Evolutionary conservation across 768 basidiomycete species (phyloP).

Genomic region (Lactifluus rugatus): DNA sequence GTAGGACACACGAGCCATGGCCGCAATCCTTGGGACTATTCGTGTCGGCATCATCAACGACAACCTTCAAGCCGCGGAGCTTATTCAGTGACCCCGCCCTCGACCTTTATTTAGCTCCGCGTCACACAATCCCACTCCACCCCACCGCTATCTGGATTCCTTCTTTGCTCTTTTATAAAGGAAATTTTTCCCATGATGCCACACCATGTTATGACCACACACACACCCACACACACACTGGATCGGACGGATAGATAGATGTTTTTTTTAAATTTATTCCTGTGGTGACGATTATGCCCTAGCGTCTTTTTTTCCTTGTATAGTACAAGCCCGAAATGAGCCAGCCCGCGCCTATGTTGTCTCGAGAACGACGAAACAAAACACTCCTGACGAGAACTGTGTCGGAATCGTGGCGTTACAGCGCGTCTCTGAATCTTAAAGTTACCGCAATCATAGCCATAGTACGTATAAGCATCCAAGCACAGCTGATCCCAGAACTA

Average conservation of each 20-base stretch:
- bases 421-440: no score
- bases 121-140: neutral
- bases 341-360: no score
- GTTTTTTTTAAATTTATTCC: neutral
- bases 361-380: no score
- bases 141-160: no score
- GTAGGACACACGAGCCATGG: constrained; percentile 9
- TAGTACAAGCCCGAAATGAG: no score
- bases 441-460: no score
- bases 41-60: neutral
- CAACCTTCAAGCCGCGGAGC: neutral
- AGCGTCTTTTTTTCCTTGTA: neutral
- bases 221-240: neutral
- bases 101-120: neutral
- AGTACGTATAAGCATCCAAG: no score
- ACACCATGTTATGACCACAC: neutral
- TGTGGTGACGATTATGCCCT: neutral
- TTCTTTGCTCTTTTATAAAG: neutral
- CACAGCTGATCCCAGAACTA: no score
- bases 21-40: neutral
- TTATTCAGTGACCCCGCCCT: neutral
- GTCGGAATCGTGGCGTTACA: no score
- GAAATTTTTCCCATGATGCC: neutral
- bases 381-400: no score
- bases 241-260: neutral